Evolutionary conservation across 1,139 yeast species (phyloP), one percentile per base, ranked within the genome.

Genomic region (Suhomyces anneliseae): DNA sequence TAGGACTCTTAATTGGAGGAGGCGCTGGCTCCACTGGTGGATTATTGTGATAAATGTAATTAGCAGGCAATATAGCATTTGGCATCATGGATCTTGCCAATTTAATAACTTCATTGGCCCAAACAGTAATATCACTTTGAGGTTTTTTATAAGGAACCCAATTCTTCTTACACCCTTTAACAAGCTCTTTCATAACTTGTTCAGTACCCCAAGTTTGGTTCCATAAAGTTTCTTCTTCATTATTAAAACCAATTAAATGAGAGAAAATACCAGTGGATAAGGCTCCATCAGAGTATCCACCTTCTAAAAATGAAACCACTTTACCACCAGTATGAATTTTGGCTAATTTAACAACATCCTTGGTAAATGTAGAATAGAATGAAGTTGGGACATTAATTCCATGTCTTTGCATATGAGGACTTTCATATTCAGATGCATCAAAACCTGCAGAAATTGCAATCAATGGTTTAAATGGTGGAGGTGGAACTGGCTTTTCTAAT

Each of bases 211-310:
- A 82, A 29, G 80, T 77, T 9, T 70, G 67, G 47, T 82, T 78
- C 92, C 90, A 86, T 34, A 74, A 67, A 42, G 74, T 69, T 37
- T 76, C 78, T 38, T 71, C 74, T 34, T 68, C 72, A 40, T 76
- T 79, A 19, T 57, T 55, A 45, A 85, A 62, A 1, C 95, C 95
- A 35, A 85, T 81, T 49, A 87, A 66, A 62, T 88, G 95, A 7
- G 95, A 81, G 60, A 87, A 87, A 0, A 87, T 82, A 9, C 96
- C 96, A 0, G 95, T 86, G 2, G 86, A 68, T 31, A 89, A 72
- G 0, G 96, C 96, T 2, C 88, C 88, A 58, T 89, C 93, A 1
- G 95, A 85, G 61, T 89, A 89, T 0, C 96, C 96, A 15, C 96
- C 96, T 65, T 89, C 96, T 54, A 89, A 68, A 38, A 89, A 68